Conservation (phyloP, 768 basidiomycete genomes). For the Termitomyces titanicus region DNA sequence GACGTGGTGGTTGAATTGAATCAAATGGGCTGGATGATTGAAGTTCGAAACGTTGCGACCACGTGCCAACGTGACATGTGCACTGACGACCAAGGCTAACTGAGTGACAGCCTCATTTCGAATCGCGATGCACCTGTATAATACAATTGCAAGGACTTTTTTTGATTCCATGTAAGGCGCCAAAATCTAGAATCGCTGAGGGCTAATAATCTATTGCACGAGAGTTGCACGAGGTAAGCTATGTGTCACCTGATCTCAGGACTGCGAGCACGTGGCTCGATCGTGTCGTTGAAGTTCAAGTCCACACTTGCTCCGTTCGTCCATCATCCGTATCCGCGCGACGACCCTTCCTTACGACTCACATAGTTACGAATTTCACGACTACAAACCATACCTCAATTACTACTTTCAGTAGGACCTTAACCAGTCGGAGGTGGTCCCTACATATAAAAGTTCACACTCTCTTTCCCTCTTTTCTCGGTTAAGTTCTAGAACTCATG, state of each 20-base stretch:
- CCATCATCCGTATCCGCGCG: background rate
- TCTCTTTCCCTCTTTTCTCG: too few species aligned
- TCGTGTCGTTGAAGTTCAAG: conserved; percentile 1
- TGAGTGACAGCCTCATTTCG: background rate
- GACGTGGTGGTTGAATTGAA: background rate
- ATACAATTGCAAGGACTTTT: too few species aligned
- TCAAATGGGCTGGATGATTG: too few species aligned
- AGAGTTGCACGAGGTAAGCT: too few species aligned
- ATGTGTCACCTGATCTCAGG: background rate
- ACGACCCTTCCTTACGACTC: background rate
- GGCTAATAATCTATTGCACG: too few species aligned
- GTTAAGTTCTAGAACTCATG: too few species aligned
- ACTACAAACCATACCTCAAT: background rate
- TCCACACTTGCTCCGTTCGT: background rate
- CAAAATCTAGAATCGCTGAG: background rate
- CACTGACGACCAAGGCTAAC: background rate
- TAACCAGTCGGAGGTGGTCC: too few species aligned
- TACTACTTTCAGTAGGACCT: background rate
- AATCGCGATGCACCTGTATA: too few species aligned
- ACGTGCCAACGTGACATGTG: background rate
- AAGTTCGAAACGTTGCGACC: background rate
- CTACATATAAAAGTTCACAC: too few species aligned
- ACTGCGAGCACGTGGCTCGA: background rate
- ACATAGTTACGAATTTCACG: conserved; percentile 1
- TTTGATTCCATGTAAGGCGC: background rate